phyloP scores from a whole-genome alignment of 2,329 filamentous ascomycete genomes.

The Lachnum nothofagi region DNA sequence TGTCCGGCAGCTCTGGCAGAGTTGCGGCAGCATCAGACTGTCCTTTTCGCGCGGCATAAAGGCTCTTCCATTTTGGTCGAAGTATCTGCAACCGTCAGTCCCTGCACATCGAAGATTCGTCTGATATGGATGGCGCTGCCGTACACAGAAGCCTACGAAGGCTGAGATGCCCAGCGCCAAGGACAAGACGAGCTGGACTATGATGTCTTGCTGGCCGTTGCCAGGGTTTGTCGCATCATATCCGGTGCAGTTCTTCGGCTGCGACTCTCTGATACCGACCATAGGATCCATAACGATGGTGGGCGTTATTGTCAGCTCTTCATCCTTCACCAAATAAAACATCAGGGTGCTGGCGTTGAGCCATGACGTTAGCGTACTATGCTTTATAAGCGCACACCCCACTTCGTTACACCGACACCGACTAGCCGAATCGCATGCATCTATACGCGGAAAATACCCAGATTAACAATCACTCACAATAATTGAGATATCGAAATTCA shows the following conservation, averaged over 20 bases:
- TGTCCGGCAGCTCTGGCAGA: conserved; percentile 75
- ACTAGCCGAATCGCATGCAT: too few relatives aligned
- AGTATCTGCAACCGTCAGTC: conserved; percentile 56
- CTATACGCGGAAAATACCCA: too few relatives aligned
- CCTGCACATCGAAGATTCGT: conserved; percentile 1
- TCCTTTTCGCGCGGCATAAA: conserved; percentile 85
- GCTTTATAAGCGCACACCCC: too few relatives aligned
- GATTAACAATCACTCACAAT: too few relatives aligned
- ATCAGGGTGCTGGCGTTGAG: too few relatives aligned
- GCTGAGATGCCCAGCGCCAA: conserved; percentile 63
- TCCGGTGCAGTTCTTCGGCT: conserved; percentile 21
- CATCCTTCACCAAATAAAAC: background rate
- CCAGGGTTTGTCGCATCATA: conserved; percentile 27
- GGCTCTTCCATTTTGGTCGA: conserved; percentile 81
- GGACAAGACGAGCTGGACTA: conserved; percentile 68
- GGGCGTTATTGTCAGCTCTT: background rate
- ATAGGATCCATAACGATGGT: conserved; percentile 13
- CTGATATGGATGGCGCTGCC: conserved; percentile 24
- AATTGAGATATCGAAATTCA: too few relatives aligned
- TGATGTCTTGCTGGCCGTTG: conserved; percentile 25
- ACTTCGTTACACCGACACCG: too few relatives aligned
- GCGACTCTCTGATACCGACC: conserved; percentile 3
- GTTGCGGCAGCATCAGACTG: conserved; percentile 54
- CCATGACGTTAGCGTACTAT: too few relatives aligned
- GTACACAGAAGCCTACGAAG: conserved; percentile 71